These are phyloP conservation scores for Asterophora parasitica DNA, from an alignment of 768 basidiomycete genomes.

Conservation along the genomic window DNA sequence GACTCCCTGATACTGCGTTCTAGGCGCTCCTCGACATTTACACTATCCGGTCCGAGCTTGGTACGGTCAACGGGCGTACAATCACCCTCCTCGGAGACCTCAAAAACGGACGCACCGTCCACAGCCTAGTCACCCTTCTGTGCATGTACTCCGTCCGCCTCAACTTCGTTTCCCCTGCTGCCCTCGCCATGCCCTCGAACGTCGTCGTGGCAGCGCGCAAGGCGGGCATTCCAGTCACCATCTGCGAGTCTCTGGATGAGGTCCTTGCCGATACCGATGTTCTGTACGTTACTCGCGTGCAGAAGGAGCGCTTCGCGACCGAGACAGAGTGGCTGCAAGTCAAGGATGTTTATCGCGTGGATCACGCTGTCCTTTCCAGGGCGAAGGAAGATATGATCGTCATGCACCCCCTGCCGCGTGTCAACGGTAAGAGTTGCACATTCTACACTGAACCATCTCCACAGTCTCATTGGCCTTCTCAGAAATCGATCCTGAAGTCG, in stretches of 20 bases:
- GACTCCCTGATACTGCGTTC: constrained; percentile 4
- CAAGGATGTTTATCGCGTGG: constrained; percentile 88
- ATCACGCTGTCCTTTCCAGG: constrained; percentile 87
- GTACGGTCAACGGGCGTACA: constrained; percentile 94
- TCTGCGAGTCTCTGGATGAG: constrained; percentile 87
- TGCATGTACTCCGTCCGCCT: constrained; percentile 90
- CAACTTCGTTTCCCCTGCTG: constrained; percentile 90
- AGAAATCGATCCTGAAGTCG: constrained; percentile 99
- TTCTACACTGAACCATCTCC: background rate
- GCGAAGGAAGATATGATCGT: constrained; percentile 98
- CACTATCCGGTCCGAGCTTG: constrained; percentile 96
- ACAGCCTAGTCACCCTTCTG: constrained; percentile 89
- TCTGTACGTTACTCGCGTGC: constrained; percentile 92
- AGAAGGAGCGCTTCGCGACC: constrained; percentile 86
- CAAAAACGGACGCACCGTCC: constrained; percentile 97
- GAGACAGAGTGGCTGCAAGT: constrained; percentile 85
- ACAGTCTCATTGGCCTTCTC: constrained; percentile 1
- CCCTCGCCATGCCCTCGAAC: constrained; percentile 82
- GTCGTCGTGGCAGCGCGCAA: constrained; percentile 82
- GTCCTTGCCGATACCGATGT: constrained; percentile 93
- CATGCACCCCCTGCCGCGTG: constrained; percentile 97
- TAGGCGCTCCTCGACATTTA: constrained; percentile 85
- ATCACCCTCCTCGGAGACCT: constrained; percentile 92
- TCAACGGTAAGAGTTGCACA: constrained; percentile 58
- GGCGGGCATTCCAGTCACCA: constrained; percentile 72